Evolutionary conservation across 768 basidiomycete species (phyloP), one percentile per base, ranked within the genome.

Genomic region (Lentinula sp.): DNA sequence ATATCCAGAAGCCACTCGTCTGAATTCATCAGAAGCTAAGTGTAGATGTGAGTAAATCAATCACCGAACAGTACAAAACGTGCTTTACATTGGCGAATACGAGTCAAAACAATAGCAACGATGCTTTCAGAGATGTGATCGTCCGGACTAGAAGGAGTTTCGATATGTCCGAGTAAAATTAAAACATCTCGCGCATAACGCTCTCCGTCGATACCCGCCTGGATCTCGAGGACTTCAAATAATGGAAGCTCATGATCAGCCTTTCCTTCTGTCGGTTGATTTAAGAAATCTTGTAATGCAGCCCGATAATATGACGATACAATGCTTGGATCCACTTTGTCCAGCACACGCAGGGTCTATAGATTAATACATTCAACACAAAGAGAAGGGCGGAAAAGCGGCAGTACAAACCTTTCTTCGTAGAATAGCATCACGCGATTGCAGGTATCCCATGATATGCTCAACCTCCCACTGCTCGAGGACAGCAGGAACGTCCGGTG

Each of bases 391-490:
- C 23, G 18, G 2, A 43, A 11, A 56, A 10, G 49, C 55, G 53
- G 18, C 5, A 5, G 13, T n/a, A 60, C 77, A 60, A 65, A 88
- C 91, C 77, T 78, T 86, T 56, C 70, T 77, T 59, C 89, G 79
- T 43, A 91, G 81, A 32, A 77, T 66, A 8, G 68, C 63, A 68
- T 93, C 91, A 1, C 77, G 70, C 2, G 82, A 84, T 61, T 86
- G 80, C 31, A 93, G 73, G 15, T 88, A 71, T 61, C 78, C 80
- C 84, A 93, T 88, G 21, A 93, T 76, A 37, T 76, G 75, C 55
- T 86, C 86, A 42, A 93, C 90, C 57, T 93, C 91, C 79, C 81
- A 82, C 58, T 76, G 82, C n/a, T 89, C 86, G 50, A 93, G 70
- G 8, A 84, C 72, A 1, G 84, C 75, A 39, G 80, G 78, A 18